Evolutionary conservation across 2,329 filamentous ascomycete species (phyloP).

Genomic region (Penicillium sp.): DNA sequence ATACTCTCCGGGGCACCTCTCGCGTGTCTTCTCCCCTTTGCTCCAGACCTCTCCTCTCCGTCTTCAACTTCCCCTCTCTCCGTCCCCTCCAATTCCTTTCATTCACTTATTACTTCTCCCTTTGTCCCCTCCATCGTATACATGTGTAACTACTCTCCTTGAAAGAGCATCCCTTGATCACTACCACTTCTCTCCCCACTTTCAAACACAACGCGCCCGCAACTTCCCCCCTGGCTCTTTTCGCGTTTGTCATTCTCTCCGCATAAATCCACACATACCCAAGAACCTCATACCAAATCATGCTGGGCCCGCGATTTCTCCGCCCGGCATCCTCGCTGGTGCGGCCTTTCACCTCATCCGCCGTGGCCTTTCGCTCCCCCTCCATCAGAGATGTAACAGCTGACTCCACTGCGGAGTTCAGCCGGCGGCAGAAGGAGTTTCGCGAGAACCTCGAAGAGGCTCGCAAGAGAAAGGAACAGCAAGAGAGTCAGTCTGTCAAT

Average conservation of each 20-base stretch:
- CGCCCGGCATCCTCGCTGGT: constrained; percentile 51
- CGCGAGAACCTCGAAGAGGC: constrained; percentile 76
- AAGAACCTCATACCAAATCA: constrained; percentile 21
- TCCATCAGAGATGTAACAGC: constrained; percentile 81
- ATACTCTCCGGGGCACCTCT: constrained; percentile 1
- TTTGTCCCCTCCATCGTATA: not conserved
- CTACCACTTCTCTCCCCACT: constrained; percentile 3
- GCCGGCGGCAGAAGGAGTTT: constrained; percentile 80
- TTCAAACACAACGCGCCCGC: not conserved
- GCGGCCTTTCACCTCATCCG: constrained; percentile 61
- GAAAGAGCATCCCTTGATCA: constrained; percentile 1
- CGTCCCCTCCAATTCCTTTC: not conserved
- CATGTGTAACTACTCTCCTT: not conserved
- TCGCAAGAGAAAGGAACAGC: constrained; percentile 72
- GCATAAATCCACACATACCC: not conserved
- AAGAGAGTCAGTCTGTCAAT: constrained; percentile 74
- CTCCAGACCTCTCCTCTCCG: not conserved
- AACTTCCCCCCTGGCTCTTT: not conserved
- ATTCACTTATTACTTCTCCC: not conserved
- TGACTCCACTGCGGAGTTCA: constrained; percentile 72
- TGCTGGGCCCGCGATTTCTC: constrained; percentile 51
- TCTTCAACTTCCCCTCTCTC: not conserved
- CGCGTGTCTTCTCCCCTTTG: not conserved
- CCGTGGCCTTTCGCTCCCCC: constrained; percentile 59
- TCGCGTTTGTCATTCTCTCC: not conserved